Evolutionary conservation across 805 yeast species (phyloP), one percentile per base, ranked within the genome.

Genomic region (Yarrowia divulgata): DNA sequence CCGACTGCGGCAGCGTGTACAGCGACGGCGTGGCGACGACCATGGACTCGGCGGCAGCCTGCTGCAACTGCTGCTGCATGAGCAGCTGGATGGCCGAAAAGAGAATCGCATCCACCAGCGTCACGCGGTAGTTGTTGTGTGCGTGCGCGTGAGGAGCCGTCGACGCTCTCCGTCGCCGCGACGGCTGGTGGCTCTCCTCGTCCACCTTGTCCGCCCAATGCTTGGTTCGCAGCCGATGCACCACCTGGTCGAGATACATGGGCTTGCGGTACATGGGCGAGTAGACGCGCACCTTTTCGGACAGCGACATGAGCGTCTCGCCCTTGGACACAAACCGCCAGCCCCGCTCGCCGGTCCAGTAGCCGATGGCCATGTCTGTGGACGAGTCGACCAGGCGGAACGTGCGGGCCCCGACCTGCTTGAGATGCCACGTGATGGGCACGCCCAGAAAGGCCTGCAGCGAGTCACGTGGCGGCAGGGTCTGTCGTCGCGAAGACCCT

Each of bases 361-460:
- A 52, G 32, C 75, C 75, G 16, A 73, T 63, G 7, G 69, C 45
- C 19, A 50, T 19, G 63, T 57, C 58, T 8, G 75, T 73, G 37
- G 72, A 55, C 45, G 71, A 71, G 40, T 73, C 75, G 9, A 73
- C 67, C 3, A 73, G 69, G 23, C 52, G 50, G 57, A 45, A 73
- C 9, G 50, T 46, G 5, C 55, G 19, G 9, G 58, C 40, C 2
- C 58, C 45, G 5, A 70, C 71, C 34, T 48, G 64, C 37, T 66
- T 63, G 29, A 73, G 66, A 13, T 64, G 40, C 74, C 74, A 73
- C 37, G 71, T 64, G 49, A 73, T 72, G 18, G 74, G 74, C 9
- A 39, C 29, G 2, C 48, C 46, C 23, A 63, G 55, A 14, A 19
- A 63, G 23, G 68, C 55, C 37, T 48, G 46, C 32, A 60, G 52